Evolutionary conservation across 805 yeast genomes (phyloP), one percentile per base, ranked within the genome.

Genomic region (Blastobotrys muscicola): DNA sequence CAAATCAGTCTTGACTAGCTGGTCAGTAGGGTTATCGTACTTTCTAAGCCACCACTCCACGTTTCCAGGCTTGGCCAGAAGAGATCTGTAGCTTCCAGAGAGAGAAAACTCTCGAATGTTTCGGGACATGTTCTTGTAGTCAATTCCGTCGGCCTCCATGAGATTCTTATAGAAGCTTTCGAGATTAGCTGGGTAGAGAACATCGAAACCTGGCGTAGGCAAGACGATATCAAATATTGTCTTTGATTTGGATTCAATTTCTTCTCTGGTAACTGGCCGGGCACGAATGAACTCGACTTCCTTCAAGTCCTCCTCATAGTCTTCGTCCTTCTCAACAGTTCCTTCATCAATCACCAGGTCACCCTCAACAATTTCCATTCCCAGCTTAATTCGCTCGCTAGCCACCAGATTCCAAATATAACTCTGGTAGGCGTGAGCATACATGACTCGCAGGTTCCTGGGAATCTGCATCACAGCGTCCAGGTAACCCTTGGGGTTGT

Each of bases 341-440:
- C 16, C 32, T 2, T 54, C 63, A 14, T 66, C 71, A 10, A 76
- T 56, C 3, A 89, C 86, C 52, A 89, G 68, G 61, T 89, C 97
- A 23, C 97, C 97, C 31, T 68, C 82, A 45, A 83, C 82, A 31
- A 83, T 75, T 23, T 71, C 60, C 48, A 75, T 58, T 1, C 97
- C 97, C 62, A 72, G 82, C 54, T 75, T 76, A 36, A 86, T 69
- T 57, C 98, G 72, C 51, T 74, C 75, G 41, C 94, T 81, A 1
- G 87, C 90, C 31, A 81, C 94, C 42, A 72, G 60, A 58, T 94
- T 94, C 99, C 98, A 94, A 26, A 92, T 75, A 57, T 81, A 92
- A 50, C 96, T 85, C 65, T 92, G 98, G 61, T 94, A 94, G 2
- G 98, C 95, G 64, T 92, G 99, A 2, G 84, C 95, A 58, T 92